Conservation (phyloP, 768 basidiomycete genomes). For the Suillus bovinus region DNA sequence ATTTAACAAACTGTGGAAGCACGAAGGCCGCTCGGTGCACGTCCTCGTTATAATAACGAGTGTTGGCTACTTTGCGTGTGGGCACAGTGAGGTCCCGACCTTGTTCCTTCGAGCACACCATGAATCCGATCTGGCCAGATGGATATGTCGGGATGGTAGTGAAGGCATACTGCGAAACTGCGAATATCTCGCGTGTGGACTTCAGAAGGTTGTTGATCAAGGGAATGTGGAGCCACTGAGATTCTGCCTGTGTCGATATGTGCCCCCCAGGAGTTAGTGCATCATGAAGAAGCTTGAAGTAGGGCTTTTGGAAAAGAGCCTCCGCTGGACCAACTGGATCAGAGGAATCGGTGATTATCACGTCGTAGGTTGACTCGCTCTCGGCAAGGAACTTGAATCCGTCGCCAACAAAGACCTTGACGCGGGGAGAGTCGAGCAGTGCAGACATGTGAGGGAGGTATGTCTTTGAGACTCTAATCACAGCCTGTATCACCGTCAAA, state of each 20-base stretch:
- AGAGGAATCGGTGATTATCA: slow-evolving; percentile 98
- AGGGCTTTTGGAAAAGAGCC: slow-evolving; percentile 93
- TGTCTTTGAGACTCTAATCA: slow-evolving; percentile 90
- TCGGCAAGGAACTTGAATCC: slow-evolving; percentile 96
- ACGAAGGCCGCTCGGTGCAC: slow-evolving; percentile 84
- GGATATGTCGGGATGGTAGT: slow-evolving; percentile 99
- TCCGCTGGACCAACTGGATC: slow-evolving; percentile 97
- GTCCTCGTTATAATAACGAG: slow-evolving; percentile 82
- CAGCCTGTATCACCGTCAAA: slow-evolving; percentile 55
- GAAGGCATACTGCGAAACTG: slow-evolving; percentile 85
- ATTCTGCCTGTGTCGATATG: slow-evolving; percentile 96
- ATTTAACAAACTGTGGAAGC: slow-evolving; percentile 89
- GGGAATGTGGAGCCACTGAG: slow-evolving; percentile 89
- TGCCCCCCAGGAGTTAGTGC: slow-evolving; percentile 87
- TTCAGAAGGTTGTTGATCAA: slow-evolving; percentile 77
- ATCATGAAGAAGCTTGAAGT: slow-evolving; percentile 92
- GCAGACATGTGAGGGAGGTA: slow-evolving; percentile 94
- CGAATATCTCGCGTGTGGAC: slow-evolving; percentile 74
- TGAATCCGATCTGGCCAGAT: slow-evolving; percentile 96
- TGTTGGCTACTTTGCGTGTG: slow-evolving; percentile 66
- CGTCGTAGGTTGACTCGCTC: slow-evolving; percentile 87
- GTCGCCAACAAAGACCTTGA: slow-evolving; percentile 86
- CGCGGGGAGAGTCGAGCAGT: slow-evolving; percentile 77
- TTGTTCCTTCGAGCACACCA: slow-evolving; percentile 80
- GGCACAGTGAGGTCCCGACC: slow-evolving; percentile 72